A percentile compares a stretch with the other conserved stretches of the same genome.
Conservation (phyloP, 257 asterid genomes). For the Cynanchum wilfordii region DNA sequence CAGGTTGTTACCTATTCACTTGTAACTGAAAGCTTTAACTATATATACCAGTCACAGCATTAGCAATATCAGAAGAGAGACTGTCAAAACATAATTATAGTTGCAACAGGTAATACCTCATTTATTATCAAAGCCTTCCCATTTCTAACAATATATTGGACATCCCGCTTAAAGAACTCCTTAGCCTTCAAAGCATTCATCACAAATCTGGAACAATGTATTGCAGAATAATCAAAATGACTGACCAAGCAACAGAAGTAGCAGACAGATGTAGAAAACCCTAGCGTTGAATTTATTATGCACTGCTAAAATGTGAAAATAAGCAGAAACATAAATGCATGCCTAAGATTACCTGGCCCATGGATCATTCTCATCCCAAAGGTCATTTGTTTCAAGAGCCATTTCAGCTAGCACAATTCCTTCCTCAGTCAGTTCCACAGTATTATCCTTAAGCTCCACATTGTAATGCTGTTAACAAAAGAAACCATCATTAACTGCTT, state of each 20-base stretch:
- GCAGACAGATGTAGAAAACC: background rate
- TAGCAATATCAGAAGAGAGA: constrained; percentile 3
- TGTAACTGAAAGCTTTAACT: background rate
- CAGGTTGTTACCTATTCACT: background rate
- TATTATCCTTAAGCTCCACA: constrained; percentile 84
- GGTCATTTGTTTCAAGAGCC: constrained; percentile 93
- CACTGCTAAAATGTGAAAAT: background rate
- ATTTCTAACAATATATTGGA: constrained; percentile 84
- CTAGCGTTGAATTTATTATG: background rate
- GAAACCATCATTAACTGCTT: constrained; percentile 10
- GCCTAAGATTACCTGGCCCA: constrained; percentile 76
- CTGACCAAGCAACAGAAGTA: constrained; percentile 7
- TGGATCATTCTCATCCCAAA: constrained; percentile 99
- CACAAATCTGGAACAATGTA: constrained; percentile 60
- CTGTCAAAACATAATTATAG: background rate
- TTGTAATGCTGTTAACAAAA: constrained; percentile 65
- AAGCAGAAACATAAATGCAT: constrained; percentile 16
- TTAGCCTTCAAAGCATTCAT: constrained; percentile 90
- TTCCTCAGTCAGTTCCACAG: constrained; percentile 94
- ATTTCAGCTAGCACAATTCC: constrained; percentile 83
- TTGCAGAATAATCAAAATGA: constrained; percentile 8
- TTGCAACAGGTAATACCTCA: constrained; percentile 50
- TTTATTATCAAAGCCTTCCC: constrained; percentile 90
- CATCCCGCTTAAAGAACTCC: constrained; percentile 87
- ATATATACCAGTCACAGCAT: background rate